Conservation (phyloP, 768 basidiomycete species). For the Podaxis sp. region DNA sequence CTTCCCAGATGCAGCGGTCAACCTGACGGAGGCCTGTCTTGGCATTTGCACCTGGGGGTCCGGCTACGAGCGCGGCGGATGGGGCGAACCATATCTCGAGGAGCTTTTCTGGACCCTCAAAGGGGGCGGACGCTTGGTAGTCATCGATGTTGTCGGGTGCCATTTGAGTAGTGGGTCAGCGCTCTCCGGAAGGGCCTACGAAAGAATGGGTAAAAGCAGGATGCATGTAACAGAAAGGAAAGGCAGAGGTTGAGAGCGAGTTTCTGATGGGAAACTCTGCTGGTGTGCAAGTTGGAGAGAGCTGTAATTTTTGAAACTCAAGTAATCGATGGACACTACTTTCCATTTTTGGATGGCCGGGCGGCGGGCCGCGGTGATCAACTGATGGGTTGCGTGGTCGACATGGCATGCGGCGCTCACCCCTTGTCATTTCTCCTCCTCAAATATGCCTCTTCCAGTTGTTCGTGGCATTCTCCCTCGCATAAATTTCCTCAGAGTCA, state of each 20-base stretch:
- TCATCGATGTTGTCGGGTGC: constrained; percentile 32
- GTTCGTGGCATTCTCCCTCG: constrained; percentile 31
- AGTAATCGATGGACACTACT: constrained; percentile 7
- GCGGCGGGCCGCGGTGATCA: not conserved
- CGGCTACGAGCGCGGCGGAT: constrained; percentile 59
- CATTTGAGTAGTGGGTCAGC: constrained; percentile 48
- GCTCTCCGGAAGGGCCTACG: constrained; percentile 35
- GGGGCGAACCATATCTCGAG: constrained; percentile 98
- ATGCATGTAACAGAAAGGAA: constrained; percentile 43
- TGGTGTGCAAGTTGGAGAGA: not conserved
- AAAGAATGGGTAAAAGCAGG: constrained; percentile 23
- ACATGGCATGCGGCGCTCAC: not conserved
- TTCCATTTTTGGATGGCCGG: constrained; percentile 2
- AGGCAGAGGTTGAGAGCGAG: constrained; percentile 10
- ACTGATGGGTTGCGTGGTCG: not conserved
- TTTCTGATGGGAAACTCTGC: constrained; percentile 8
- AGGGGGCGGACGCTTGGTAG: constrained; percentile 51
- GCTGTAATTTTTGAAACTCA: not conserved
- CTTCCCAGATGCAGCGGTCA: constrained; percentile 81
- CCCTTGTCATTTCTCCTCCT: not conserved
- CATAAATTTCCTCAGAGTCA: constrained; percentile 29
- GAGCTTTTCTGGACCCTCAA: constrained; percentile 94
- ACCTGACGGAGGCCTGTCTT: constrained; percentile 78
- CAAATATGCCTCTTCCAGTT: constrained; percentile 7
- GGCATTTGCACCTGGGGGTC: constrained; percentile 35